Evolutionary conservation across 768 basidiomycete species (phyloP).

Genomic region (Mycena epipterygia): DNA sequence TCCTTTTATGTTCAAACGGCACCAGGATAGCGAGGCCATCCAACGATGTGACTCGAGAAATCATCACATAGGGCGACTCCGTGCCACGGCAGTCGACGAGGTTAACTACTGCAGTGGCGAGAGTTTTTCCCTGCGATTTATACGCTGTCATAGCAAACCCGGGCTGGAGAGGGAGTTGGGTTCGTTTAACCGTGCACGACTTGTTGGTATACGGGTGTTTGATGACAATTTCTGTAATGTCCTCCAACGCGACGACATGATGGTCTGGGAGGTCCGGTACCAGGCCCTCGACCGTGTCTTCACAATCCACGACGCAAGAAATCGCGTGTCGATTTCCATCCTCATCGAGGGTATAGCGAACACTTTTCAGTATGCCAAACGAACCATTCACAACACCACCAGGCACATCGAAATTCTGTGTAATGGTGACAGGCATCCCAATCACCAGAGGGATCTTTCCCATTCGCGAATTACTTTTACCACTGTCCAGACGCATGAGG

Average conservation of each 20-base stretch:
- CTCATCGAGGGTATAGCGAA: conserved; percentile 35
- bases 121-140: neutral
- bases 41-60: neutral
- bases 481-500: conserved; percentile 5
- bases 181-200: conserved; percentile 24
- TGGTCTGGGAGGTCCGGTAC: conserved; percentile 32
- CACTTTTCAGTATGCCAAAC: conserved; percentile 25
- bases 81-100: neutral
- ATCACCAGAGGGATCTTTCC: conserved; percentile 43
- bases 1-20: neutral
- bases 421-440: conserved; percentile 48
- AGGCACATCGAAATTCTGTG: conserved; percentile 44
- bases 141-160: conserved; percentile 1
- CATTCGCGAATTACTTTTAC: conserved; percentile 36
- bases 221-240: neutral
- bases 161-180: neutral
- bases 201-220: neutral
- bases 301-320: conserved; percentile 37
- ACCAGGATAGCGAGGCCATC: neutral
- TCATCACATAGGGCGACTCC: neutral
- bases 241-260: conserved; percentile 36
- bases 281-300: neutral
- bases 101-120: neutral
- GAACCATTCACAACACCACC: conserved; percentile 45
- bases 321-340: conserved; percentile 33